phyloP scores from a whole-genome alignment of 768 basidiomycete genomes.

The Pleurotus citrinopileatus region DNA sequence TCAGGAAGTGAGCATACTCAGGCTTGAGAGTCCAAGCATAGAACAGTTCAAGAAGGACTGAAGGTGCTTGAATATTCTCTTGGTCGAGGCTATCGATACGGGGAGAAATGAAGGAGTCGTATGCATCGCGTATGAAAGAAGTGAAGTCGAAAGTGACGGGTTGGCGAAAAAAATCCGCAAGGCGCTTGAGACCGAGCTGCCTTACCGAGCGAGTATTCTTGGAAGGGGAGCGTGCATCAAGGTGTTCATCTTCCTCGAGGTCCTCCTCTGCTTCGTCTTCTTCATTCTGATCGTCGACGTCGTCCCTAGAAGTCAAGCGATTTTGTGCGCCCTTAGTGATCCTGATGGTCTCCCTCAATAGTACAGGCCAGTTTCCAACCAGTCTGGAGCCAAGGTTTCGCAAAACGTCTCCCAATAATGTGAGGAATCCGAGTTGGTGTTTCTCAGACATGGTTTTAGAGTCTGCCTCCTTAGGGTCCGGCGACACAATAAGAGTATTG shows the following conservation, averaged over 20 bases:
- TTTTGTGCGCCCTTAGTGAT: slow-evolving; percentile 65
- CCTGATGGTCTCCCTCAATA: slow-evolving; percentile 68
- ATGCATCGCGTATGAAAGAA: slow-evolving; percentile 65
- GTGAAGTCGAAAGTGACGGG: slow-evolving; percentile 73
- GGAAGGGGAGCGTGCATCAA: slow-evolving; percentile 22
- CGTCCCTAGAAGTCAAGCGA: slow-evolving; percentile 38
- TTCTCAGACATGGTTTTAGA: slow-evolving; percentile 44
- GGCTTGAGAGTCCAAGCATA: slow-evolving; percentile 66
- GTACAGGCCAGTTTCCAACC: slow-evolving; percentile 65
- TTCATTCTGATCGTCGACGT: slow-evolving; percentile 30
- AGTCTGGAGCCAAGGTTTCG: slow-evolving; percentile 78
- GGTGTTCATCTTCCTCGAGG: slow-evolving; percentile 31
- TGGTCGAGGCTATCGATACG: slow-evolving; percentile 69
- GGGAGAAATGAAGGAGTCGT: slow-evolving; percentile 74
- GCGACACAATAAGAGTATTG: slow-evolving; percentile 19
- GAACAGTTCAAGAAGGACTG: slow-evolving; percentile 84
- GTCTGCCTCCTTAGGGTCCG: slow-evolving; percentile 18
- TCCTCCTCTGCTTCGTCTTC: slow-evolving; percentile 35
- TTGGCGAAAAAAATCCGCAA: slow-evolving; percentile 84
- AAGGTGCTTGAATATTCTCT: slow-evolving; percentile 93
- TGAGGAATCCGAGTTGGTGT: slow-evolving; percentile 84
- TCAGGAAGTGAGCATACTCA: slow-evolving; percentile 60
- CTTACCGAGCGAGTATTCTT: slow-evolving; percentile 63
- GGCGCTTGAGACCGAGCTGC: slow-evolving; percentile 79
- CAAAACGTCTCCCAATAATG: slow-evolving; percentile 80